Conservation (phyloP, 2,329 filamentous ascomycete genomes). For the Setomelanomma holmii region DNA sequence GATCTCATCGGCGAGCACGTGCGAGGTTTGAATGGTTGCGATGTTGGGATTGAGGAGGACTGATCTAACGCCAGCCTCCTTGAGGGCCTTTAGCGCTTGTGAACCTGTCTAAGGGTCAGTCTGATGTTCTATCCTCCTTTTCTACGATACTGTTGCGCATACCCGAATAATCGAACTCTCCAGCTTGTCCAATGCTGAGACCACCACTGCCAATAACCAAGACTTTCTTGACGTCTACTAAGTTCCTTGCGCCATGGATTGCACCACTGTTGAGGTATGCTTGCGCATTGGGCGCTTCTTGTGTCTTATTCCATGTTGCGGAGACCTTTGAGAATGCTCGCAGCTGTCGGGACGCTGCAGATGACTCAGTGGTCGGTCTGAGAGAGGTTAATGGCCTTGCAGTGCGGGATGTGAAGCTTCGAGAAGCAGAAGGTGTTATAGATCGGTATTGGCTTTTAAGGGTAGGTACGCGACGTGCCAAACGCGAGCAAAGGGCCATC, state of each 20-base stretch:
- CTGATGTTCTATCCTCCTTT: slow-evolving; percentile 1
- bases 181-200: slow-evolving; percentile 94
- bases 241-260: slow-evolving; percentile 76
- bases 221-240: slow-evolving; percentile 94
- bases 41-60: slow-evolving; percentile 98
- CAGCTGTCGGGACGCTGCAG: slow-evolving; percentile 41
- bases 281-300: slow-evolving; percentile 80
- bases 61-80: slow-evolving; percentile 89
- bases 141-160: slow-evolving; percentile 27
- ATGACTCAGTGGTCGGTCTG: slow-evolving; percentile 40
- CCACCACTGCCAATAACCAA: slow-evolving; percentile 95
- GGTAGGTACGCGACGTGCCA: slow-evolving; percentile 50
- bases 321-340: slow-evolving; percentile 48
- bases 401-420: slow-evolving; percentile 43
- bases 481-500: slow-evolving; percentile 52
- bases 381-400: slow-evolving; percentile 41
- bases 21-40: slow-evolving; percentile 96
- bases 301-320: slow-evolving; percentile 52
- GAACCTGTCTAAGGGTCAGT: slow-evolving; percentile 67
- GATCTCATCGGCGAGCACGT: slow-evolving; percentile 93
- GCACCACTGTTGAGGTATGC: slow-evolving; percentile 89
- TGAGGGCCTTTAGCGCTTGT: slow-evolving; percentile 94
- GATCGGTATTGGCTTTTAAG: slow-evolving; percentile 43
- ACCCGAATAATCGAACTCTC: slow-evolving; percentile 99
- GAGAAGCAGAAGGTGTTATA: slow-evolving; percentile 35